phyloP scores from a whole-genome alignment of 768 basidiomycete species.

The Rhodotorula babjevae region DNA sequence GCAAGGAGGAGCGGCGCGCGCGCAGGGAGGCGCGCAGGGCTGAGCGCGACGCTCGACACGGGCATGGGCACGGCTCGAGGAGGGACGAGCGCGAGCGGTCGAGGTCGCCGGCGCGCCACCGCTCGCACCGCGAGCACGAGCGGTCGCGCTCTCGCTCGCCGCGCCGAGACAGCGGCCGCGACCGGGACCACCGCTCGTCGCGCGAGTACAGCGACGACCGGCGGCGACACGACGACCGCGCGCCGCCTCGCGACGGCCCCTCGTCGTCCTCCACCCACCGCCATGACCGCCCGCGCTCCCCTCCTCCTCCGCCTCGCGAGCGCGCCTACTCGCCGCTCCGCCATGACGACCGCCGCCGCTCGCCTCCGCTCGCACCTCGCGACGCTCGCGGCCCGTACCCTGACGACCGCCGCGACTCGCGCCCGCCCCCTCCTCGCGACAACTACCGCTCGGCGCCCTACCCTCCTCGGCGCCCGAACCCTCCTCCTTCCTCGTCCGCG shows the following conservation, averaged over 20 bases:
- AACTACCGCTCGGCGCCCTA: not conserved
- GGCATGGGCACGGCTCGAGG: slow-evolving; percentile 41
- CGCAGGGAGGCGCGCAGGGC: slow-evolving; percentile 54
- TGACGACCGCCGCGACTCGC: slow-evolving; percentile 46
- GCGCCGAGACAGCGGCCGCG: slow-evolving; percentile 33
- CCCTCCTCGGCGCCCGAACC: not conserved
- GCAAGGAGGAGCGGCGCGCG: slow-evolving; percentile 64
- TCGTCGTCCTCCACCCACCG: not conserved
- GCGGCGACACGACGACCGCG: slow-evolving; percentile 43
- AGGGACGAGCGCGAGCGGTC: slow-evolving; percentile 43
- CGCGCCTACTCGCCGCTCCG: not conserved
- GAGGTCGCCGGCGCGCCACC: not conserved
- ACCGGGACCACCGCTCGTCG: slow-evolving; percentile 43
- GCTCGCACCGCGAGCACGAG: not conserved
- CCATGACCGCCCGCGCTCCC: not conserved
- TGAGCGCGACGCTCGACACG: slow-evolving; percentile 50
- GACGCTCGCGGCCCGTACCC: slow-evolving; percentile 6
- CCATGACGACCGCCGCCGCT: not conserved
- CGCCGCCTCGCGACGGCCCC: slow-evolving; percentile 19
- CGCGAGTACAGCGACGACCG: slow-evolving; percentile 50
- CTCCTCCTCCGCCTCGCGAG: not conserved
- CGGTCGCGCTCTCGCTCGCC: slow-evolving; percentile 43
- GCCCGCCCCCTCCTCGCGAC: not conserved
- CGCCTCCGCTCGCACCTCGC: not conserved
- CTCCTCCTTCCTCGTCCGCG: slow-evolving; percentile 19